Percentiles rank a stretch among this genome's conserved stretches.
Evolutionary conservation across 768 basidiomycete species (phyloP).

Genomic region (Sarcodon sp.): DNA sequence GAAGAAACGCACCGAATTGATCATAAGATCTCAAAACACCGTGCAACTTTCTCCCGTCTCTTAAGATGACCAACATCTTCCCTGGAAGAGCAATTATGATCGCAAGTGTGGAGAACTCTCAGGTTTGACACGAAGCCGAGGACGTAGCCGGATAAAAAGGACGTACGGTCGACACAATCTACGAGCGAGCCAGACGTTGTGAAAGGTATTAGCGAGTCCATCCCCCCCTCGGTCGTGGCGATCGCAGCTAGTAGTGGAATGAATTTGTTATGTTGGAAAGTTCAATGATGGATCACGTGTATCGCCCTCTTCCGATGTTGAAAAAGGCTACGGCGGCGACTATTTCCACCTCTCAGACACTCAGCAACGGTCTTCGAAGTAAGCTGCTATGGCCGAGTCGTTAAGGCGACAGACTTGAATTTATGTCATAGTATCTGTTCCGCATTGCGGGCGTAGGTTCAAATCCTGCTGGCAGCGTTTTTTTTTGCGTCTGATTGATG

Average conservation of each 20-base stretch:
- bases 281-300: no score
- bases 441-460: conserved; percentile 39
- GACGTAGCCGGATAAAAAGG: conserved; percentile 19
- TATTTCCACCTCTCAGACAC: no score
- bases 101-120: not conserved
- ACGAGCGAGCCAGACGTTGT: conserved; percentile 97
- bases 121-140: not conserved
- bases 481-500: not conserved
- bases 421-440: conserved; percentile 32
- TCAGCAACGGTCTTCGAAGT: no score
- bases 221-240: conserved; percentile 15
- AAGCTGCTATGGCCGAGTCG: conserved; percentile 59
- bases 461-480: conserved; percentile 10
- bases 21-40: conserved; percentile 96
- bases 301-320: no score
- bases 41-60: conserved; percentile 93
- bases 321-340: no score
- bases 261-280: no score
- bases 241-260: no score
- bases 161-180: conserved; percentile 99
- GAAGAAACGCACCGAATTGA: conserved; percentile 73
- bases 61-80: conserved; percentile 95
- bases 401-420: conserved; percentile 71
- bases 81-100: conserved; percentile 33
- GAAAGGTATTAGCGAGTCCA: conserved; percentile 97